phyloP scores from a whole-genome alignment of 345 rosid species.

The Chamaenerion angustifolium region DNA sequence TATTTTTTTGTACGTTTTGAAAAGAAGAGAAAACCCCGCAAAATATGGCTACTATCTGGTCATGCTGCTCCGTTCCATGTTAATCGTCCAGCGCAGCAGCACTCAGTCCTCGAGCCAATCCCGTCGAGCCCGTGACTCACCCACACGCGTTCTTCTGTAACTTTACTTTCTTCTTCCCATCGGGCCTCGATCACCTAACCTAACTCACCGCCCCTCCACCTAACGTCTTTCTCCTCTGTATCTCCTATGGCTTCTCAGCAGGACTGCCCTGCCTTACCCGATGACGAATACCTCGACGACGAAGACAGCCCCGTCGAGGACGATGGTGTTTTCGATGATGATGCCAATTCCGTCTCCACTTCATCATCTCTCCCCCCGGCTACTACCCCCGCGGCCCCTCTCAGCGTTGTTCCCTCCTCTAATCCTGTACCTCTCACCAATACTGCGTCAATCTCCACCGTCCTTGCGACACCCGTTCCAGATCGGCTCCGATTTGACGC shows the following conservation, averaged over 20 bases:
- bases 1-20: too few species aligned
- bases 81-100: too few species aligned
- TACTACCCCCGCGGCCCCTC: neutral
- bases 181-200: too few species aligned
- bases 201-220: too few species aligned
- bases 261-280: neutral
- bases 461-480: conserved; percentile 15
- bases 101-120: too few species aligned
- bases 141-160: too few species aligned
- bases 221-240: too few species aligned
- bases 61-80: too few species aligned
- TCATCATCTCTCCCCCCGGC: neutral
- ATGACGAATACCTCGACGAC: neutral
- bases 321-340: neutral
- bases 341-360: conserved; percentile 5
- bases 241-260: conserved; percentile 1
- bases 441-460: conserved; percentile 1
- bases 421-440: neutral
- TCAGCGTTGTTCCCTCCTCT: neutral
- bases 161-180: too few species aligned
- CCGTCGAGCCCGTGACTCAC: too few species aligned
- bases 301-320: conserved; percentile 7
- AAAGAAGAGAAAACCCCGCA: too few species aligned
- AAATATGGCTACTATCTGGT: too few species aligned
- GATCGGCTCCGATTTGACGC: conserved; percentile 34